phyloP scores from a whole-genome alignment of 331 rosid genomes.

The Rosa hybrid region DNA sequence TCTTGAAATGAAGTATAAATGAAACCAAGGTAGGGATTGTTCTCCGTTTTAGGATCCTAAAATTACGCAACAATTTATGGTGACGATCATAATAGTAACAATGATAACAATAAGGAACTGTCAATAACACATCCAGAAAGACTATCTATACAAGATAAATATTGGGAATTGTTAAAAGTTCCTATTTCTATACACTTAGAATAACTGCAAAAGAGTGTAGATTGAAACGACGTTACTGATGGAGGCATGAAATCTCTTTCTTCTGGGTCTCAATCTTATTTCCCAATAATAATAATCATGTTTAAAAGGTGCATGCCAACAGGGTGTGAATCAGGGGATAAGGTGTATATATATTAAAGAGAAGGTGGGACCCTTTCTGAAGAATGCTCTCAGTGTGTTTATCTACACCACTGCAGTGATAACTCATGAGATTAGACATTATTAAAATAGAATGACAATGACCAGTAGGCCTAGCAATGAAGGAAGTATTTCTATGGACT shows the following conservation, averaged over 20 bases:
- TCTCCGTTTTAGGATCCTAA: conserved; percentile 43
- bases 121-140: neutral
- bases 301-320: neutral
- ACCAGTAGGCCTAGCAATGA: neutral
- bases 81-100: neutral
- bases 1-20: conserved; percentile 47
- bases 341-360: neutral
- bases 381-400: no score
- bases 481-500: neutral
- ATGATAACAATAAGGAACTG: neutral
- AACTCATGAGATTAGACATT: neutral
- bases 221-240: no score
- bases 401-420: neutral
- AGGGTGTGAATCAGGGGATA: conserved; percentile 1
- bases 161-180: no score
- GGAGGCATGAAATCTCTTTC: no score
- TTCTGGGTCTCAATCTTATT: no score
- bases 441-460: neutral
- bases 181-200: neutral
- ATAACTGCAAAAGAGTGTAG: neutral
- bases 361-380: no score
- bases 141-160: neutral
- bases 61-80: neutral
- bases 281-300: neutral
- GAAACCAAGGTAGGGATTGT: conserved; percentile 44